These are phyloP conservation scores for Pichia sp. DNA, from an alignment of 1,139 yeast genomes.

Conservation along the genomic window DNA sequence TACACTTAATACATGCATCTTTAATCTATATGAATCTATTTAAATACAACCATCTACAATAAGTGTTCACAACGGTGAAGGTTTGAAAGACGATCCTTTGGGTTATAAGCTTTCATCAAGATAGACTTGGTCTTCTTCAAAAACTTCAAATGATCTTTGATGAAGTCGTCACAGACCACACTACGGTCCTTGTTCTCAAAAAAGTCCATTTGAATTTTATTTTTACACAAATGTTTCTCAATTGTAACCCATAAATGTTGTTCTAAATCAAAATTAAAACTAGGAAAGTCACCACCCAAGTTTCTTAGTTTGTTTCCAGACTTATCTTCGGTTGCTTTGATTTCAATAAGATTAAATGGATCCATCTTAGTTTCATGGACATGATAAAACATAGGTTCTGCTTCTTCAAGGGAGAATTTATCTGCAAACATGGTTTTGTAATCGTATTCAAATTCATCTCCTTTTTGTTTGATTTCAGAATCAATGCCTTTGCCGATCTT, in stretches of 20 bases:
- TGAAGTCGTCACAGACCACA: slow-evolving; percentile 23
- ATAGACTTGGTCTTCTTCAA: slow-evolving; percentile 8
- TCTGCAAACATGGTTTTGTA: slow-evolving; percentile 17
- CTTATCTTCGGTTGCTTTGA: slow-evolving; percentile 19
- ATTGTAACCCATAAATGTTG: slow-evolving; percentile 26
- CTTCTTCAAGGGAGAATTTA: slow-evolving; percentile 16
- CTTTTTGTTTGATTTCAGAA: slow-evolving; percentile 9
- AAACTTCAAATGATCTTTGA: slow-evolving; percentile 22
- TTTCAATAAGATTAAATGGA: slow-evolving; percentile 20
- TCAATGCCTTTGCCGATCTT: slow-evolving; percentile 14
- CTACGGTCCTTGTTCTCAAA: slow-evolving; percentile 17
- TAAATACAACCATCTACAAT: not conserved
- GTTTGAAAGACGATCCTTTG: slow-evolving; percentile 10
- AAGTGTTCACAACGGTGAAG: slow-evolving; percentile 7
- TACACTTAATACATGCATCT: too few species aligned
- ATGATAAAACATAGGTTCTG: slow-evolving; percentile 25
- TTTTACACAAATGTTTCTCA: slow-evolving; percentile 26
- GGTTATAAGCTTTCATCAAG: slow-evolving; percentile 3
- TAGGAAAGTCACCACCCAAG: slow-evolving; percentile 20
- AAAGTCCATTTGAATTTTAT: slow-evolving; percentile 18
- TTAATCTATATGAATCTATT: too few species aligned
- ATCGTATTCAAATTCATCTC: slow-evolving; percentile 18
- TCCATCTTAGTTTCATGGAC: slow-evolving; percentile 27
- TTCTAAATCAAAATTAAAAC: slow-evolving; percentile 23
- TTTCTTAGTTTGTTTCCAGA: slow-evolving; percentile 17